A percentile compares a stretch with the other conserved stretches of the same genome.
These are phyloP conservation scores for Mycena floridula DNA, from an alignment of 768 basidiomycete species.

Conservation along the genomic window DNA sequence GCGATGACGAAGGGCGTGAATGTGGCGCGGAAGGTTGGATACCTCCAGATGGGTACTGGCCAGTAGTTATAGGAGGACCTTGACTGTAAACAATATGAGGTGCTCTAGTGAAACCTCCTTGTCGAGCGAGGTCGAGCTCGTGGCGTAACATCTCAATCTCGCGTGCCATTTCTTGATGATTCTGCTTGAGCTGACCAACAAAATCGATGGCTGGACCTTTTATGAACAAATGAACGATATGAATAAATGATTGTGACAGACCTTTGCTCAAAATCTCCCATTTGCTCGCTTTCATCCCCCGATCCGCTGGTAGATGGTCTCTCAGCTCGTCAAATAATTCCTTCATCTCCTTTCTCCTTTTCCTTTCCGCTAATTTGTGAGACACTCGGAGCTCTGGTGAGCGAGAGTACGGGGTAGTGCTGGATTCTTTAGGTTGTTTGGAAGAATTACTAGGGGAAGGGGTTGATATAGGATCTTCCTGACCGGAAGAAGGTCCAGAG, in stretches of 20 bases:
- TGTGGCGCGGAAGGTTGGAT: slow-evolving; percentile 33
- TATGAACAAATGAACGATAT: slow-evolving; percentile 5
- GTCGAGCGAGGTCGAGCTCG: slow-evolving; percentile 62
- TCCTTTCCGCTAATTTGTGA: slow-evolving; percentile 96
- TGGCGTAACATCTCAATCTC: slow-evolving; percentile 77
- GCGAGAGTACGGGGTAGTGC: slow-evolving; percentile 84
- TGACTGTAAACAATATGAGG: slow-evolving; percentile 47
- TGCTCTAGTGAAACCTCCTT: slow-evolving; percentile 45
- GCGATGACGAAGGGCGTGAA: slow-evolving; percentile 58
- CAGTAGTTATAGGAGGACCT: slow-evolving; percentile 34
- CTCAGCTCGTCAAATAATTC: slow-evolving; percentile 95
- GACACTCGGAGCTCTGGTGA: slow-evolving; percentile 92
- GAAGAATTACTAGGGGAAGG: slow-evolving; percentile 27
- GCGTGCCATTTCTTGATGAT: slow-evolving; percentile 68
- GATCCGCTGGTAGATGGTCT: slow-evolving; percentile 87
- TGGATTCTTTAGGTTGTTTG: slow-evolving; percentile 37
- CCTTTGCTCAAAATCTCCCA: slow-evolving; percentile 99
- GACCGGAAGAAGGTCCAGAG: slow-evolving; percentile 31
- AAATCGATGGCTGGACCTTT: slow-evolving; percentile 84
- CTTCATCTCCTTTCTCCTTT: slow-evolving; percentile 98
- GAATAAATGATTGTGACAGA: slow-evolving; percentile 25
- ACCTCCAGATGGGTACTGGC: slow-evolving; percentile 38
- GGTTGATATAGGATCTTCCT: slow-evolving; percentile 40
- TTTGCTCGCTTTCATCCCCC: slow-evolving; percentile 95
- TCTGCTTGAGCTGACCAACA: slow-evolving; percentile 71